Evolutionary conservation across 495 filamentous ascomycete species (phyloP).

Genomic region (Penicillium crystallinum): DNA sequence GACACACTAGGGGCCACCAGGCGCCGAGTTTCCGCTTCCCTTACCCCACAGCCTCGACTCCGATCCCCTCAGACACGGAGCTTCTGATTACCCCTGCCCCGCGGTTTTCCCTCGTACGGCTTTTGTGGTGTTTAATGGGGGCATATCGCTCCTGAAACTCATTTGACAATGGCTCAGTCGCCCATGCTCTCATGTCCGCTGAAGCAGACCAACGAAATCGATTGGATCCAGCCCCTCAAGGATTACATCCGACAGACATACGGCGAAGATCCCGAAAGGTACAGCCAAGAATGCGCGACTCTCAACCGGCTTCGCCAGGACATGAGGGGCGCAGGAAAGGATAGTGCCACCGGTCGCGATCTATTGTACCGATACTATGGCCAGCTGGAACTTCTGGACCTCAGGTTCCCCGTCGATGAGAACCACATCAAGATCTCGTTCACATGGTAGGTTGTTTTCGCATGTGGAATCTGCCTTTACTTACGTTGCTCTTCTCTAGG

Average conservation of each 20-base stretch:
- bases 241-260: constrained; percentile 88
- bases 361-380: constrained; percentile 96
- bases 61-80: constrained; percentile 13
- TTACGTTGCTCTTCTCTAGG: constrained; percentile 46
- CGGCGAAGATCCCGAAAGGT: constrained; percentile 93
- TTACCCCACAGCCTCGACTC: constrained; percentile 28
- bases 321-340: constrained; percentile 96
- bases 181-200: constrained; percentile 90
- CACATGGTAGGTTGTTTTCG: constrained; percentile 66
- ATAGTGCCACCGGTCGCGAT: constrained; percentile 90
- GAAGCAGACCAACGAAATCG: constrained; percentile 98
- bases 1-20: constrained; percentile 13
- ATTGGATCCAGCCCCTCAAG: constrained; percentile 94
- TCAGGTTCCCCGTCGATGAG: constrained; percentile 95
- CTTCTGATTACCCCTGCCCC: constrained; percentile 10
- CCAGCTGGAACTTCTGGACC: constrained; percentile 88
- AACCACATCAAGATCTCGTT: constrained; percentile 98
- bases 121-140: constrained; percentile 30
- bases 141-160: constrained; percentile 35
- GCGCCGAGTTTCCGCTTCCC: constrained; percentile 19
- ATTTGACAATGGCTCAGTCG: constrained; percentile 62
- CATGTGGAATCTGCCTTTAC: background rate
- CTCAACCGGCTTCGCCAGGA: constrained; percentile 97
- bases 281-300: constrained; percentile 88
- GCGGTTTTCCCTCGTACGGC: constrained; percentile 4